Conservation (phyloP, 108 stramenopile species). For the Nannochloropsis granulata region DNA sequence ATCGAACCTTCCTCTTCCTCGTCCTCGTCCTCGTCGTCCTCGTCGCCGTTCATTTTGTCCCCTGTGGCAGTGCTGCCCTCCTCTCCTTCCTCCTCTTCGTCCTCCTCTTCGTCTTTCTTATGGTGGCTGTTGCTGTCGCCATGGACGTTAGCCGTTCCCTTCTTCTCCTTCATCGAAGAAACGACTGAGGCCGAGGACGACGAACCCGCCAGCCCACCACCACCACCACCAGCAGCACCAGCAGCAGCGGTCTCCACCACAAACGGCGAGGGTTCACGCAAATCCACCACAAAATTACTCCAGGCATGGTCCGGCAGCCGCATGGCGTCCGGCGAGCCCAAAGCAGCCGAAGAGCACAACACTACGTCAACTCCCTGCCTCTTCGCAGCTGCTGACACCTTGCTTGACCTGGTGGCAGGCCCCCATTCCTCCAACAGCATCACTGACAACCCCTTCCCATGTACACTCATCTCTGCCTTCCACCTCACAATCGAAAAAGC, state of each 20-base stretch:
- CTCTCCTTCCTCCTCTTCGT: background rate
- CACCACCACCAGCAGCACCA: background rate
- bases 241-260: background rate
- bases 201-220: background rate
- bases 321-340: background rate
- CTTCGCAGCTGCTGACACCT: background rate
- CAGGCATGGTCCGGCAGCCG: background rate
- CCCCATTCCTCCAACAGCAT: background rate
- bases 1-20: background rate
- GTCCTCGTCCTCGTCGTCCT: background rate
- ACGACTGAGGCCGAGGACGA: background rate
- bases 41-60: background rate
- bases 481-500: constrained; percentile 14
- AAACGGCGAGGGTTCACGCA: background rate
- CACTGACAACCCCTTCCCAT: background rate
- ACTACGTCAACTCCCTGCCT: background rate
- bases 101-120: background rate
- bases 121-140: background rate
- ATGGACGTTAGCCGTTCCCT: too few species aligned
- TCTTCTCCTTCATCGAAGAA: too few species aligned
- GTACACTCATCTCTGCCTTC: constrained; percentile 8
- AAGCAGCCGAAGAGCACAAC: background rate
- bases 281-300: background rate
- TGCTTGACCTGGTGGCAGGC: background rate
- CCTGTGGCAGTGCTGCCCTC: background rate